These are phyloP conservation scores for Colletotrichum tabaci DNA, from an alignment of 2,329 filamentous ascomycete species.

Conservation along the genomic window DNA sequence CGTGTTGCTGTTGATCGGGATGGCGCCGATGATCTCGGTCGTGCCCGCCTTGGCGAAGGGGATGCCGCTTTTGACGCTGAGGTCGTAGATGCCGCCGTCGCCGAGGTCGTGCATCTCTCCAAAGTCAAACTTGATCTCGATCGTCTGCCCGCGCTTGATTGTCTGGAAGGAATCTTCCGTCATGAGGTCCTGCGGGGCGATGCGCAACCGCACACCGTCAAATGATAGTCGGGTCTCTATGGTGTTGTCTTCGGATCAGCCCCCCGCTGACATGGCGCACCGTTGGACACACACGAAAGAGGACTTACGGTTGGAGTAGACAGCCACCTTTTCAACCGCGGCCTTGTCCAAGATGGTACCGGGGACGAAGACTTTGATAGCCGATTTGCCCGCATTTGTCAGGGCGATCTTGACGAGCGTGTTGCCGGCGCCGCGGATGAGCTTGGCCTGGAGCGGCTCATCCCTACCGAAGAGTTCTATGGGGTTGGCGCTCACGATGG, in stretches of 20 bases:
- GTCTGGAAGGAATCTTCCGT: slow-evolving; percentile 61
- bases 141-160: slow-evolving; percentile 60
- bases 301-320: slow-evolving; percentile 58
- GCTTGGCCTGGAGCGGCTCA: slow-evolving; percentile 54
- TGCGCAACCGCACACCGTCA: slow-evolving; percentile 64
- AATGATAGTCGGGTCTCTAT: slow-evolving; percentile 50
- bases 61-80: slow-evolving; percentile 68
- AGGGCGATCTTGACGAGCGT: slow-evolving; percentile 62
- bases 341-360: slow-evolving; percentile 64
- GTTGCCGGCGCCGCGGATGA: slow-evolving; percentile 59
- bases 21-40: slow-evolving; percentile 64
- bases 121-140: slow-evolving; percentile 65
- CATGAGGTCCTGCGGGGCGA: slow-evolving; percentile 57
- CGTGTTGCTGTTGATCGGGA: slow-evolving; percentile 70
- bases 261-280: too few relatives aligned
- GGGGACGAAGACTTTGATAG: slow-evolving; percentile 63
- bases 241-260: background rate
- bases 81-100: slow-evolving; percentile 64
- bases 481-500: slow-evolving; percentile 52
- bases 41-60: slow-evolving; percentile 64
- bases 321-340: slow-evolving; percentile 63
- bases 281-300: too few relatives aligned
- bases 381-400: slow-evolving; percentile 61
- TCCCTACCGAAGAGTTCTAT: slow-evolving; percentile 51
- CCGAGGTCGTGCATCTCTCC: slow-evolving; percentile 65